These are phyloP conservation scores for Russula ochroleuca DNA, from an alignment of 768 basidiomycete genomes.

Conservation along the genomic window DNA sequence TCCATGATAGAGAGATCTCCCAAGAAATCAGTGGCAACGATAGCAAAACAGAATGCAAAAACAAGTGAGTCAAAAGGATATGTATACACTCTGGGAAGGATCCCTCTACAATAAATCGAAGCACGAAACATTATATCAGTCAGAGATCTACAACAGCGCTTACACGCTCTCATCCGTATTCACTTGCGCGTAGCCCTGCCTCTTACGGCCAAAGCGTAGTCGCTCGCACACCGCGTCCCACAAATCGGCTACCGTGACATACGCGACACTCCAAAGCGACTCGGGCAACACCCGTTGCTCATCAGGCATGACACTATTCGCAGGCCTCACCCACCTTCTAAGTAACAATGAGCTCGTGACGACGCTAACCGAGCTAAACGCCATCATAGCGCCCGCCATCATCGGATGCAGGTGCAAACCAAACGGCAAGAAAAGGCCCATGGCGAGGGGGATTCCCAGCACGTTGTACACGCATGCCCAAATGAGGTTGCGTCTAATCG, in stretches of 20 bases:
- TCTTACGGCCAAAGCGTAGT: constrained; percentile 40
- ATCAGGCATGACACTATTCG: constrained; percentile 64
- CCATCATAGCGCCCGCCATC: constrained; percentile 99
- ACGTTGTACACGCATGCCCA: constrained; percentile 97
- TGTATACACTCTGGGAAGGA: neutral
- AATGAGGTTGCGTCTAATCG: constrained; percentile 87
- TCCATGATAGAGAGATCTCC: neutral
- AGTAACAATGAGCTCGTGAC: constrained; percentile 86
- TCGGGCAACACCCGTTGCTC: constrained; percentile 37
- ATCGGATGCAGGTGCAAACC: constrained; percentile 94
- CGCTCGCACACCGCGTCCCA: constrained; percentile 43
- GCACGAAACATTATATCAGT: neutral
- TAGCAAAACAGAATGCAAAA: neutral
- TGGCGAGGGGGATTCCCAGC: constrained; percentile 91
- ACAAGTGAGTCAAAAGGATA: neutral
- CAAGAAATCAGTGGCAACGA: neutral
- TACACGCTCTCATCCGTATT: constrained; percentile 53
- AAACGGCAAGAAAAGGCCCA: constrained; percentile 92
- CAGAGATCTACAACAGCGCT: neutral
- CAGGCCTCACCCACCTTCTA: constrained; percentile 76
- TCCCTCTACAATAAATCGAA: neutral
- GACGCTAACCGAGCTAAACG: constrained; percentile 93
- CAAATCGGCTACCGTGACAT: constrained; percentile 42
- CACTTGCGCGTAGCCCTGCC: constrained; percentile 61
- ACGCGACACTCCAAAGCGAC: constrained; percentile 41